Percentiles rank a stretch among this genome's conserved stretches.
These are phyloP conservation scores for Microbotryum scabiosae DNA, from an alignment of 1,284 basidiomycete genomes.

Conservation along the genomic window DNA sequence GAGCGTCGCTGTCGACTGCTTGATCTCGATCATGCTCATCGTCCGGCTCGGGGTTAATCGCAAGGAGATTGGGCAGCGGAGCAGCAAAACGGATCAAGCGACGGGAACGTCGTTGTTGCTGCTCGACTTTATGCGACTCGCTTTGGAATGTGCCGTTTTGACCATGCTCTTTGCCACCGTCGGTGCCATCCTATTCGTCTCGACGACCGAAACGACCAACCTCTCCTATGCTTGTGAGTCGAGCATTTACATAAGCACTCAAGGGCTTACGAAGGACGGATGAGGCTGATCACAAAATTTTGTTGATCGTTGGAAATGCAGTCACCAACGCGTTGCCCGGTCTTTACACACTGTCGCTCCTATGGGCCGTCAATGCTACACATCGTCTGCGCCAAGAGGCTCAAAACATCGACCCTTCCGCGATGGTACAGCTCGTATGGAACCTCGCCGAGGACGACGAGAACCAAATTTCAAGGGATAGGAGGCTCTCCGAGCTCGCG, in stretches of 20 bases:
- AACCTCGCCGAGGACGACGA: not conserved
- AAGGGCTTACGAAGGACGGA: too few relatives aligned
- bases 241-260: too few relatives aligned
- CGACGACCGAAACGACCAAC: not conserved
- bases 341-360: constrained; percentile 1
- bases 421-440: constrained; percentile 3
- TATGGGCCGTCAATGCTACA: constrained; percentile 1
- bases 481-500: not conserved
- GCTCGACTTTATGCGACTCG: not conserved
- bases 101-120: too few relatives aligned
- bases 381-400: not conserved
- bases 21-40: not conserved
- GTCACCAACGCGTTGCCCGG: not conserved
- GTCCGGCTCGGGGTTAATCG: too few relatives aligned
- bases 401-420: not conserved
- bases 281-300: too few relatives aligned
- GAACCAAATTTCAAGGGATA: too few relatives aligned
- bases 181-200: not conserved
- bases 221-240: not conserved
- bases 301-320: not conserved
- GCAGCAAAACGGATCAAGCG: too few relatives aligned
- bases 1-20: not conserved
- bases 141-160: constrained; percentile 1
- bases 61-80: too few relatives aligned
- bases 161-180: too few relatives aligned